These are phyloP conservation scores for Lachancea sp. DNA, from an alignment of 805 yeast species.

Conservation along the genomic window DNA sequence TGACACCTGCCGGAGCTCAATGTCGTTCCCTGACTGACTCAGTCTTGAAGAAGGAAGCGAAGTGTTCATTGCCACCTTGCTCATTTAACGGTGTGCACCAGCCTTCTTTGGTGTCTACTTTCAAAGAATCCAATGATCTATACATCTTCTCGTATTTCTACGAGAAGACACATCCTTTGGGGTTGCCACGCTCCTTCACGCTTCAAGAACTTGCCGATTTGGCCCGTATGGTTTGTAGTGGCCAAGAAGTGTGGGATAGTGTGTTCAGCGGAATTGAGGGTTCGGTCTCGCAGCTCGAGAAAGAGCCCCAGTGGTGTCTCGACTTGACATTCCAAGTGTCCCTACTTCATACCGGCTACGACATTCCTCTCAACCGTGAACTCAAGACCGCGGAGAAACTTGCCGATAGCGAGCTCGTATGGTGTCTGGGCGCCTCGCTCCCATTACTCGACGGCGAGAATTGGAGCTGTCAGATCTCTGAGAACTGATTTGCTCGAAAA, in stretches of 20 bases:
- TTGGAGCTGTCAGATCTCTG: slow-evolving; percentile 54
- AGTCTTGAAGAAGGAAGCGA: slow-evolving; percentile 74
- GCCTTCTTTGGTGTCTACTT: slow-evolving; percentile 79
- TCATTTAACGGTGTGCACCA: slow-evolving; percentile 97
- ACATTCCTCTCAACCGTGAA: slow-evolving; percentile 84
- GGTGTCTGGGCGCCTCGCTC: slow-evolving; percentile 98
- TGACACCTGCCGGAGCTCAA: slow-evolving; percentile 63
- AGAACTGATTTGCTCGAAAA: no score
- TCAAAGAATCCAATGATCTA: slow-evolving; percentile 67
- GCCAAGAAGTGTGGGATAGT: slow-evolving; percentile 65
- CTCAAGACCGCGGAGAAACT: slow-evolving; percentile 88
- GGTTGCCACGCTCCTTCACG: slow-evolving; percentile 88
- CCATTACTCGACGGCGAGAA: slow-evolving; percentile 71
- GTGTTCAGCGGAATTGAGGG: slow-evolving; percentile 60
- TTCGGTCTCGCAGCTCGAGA: slow-evolving; percentile 56
- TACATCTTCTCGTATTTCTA: slow-evolving; percentile 91
- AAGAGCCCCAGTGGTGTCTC: slow-evolving; percentile 90
- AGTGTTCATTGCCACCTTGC: slow-evolving; percentile 74
- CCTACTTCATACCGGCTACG: slow-evolving; percentile 91
- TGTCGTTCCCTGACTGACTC: slow-evolving; percentile 82
- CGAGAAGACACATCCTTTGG: slow-evolving; percentile 89
- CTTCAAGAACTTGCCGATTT: slow-evolving; percentile 77
- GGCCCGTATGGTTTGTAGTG: slow-evolving; percentile 79
- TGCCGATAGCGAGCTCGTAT: slow-evolving; percentile 85
- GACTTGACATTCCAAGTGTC: slow-evolving; percentile 89